Percentiles rank a stretch among this genome's conserved stretches.
Conservation (phyloP, 2,329 filamentous ascomycete species). For the Beauveria sp. region DNA sequence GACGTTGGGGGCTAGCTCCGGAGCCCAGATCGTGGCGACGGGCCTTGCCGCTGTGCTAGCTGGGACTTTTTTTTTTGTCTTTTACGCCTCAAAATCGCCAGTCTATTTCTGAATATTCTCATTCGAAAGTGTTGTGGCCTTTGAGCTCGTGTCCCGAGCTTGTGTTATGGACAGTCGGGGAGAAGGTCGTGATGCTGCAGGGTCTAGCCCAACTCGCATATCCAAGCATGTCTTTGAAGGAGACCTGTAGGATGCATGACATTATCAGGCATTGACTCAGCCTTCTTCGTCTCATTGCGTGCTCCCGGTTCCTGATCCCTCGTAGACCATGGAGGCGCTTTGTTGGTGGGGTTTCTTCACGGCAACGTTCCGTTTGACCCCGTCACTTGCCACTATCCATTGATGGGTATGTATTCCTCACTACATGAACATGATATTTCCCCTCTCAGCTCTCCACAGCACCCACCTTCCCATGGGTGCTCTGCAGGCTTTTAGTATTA, state of each 20-base stretch:
- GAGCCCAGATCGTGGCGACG: background rate
- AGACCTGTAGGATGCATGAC: background rate
- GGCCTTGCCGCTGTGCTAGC: background rate
- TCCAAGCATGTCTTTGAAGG: background rate
- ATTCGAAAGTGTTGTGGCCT: too few relatives aligned
- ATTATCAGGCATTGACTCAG: background rate
- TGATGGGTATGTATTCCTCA: background rate
- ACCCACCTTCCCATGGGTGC: background rate
- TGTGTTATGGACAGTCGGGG: too few relatives aligned
- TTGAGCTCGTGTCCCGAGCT: too few relatives aligned
- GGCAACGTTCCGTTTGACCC: background rate
- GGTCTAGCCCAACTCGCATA: too few relatives aligned
- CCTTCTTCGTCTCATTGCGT: background rate
- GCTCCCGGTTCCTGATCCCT: background rate
- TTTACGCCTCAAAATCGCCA: too few relatives aligned
- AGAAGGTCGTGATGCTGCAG: too few relatives aligned
- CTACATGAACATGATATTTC: background rate
- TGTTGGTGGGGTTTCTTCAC: background rate
- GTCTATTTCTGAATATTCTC: too few relatives aligned
- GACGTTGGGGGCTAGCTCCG: background rate
- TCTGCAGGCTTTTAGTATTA: slow-evolving; percentile 8
- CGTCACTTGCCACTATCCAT: background rate
- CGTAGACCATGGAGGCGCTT: background rate
- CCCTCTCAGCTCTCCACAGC: background rate
- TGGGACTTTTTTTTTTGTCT: background rate